phyloP scores from a whole-genome alignment of 2,329 filamentous ascomycete species.

The Chaetomium sp. region DNA sequence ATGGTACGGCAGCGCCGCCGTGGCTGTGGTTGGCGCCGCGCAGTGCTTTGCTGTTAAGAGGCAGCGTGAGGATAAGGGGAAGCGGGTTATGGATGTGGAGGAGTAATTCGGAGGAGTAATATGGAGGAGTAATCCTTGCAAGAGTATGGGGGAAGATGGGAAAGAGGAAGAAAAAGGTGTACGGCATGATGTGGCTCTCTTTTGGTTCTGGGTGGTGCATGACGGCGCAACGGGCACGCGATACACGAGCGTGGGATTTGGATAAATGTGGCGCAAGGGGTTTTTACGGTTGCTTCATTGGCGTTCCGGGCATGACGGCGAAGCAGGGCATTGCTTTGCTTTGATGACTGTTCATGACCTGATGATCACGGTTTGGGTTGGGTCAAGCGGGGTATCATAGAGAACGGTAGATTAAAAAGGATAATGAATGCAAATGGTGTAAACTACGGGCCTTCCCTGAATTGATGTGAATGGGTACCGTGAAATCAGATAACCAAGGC shows the following conservation, averaged over 20 bases:
- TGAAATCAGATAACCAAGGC: too few species aligned
- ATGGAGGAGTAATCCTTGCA: too few species aligned
- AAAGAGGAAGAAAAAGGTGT: background rate
- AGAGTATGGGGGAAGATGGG: background rate
- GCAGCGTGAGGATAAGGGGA: constrained; percentile 23
- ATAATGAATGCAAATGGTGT: background rate
- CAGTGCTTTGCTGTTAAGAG: constrained; percentile 61
- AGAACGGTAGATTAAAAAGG: background rate
- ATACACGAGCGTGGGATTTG: constrained; percentile 1
- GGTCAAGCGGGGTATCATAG: background rate
- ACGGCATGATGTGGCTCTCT: background rate
- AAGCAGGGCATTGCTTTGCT: background rate
- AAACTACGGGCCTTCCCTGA: background rate
- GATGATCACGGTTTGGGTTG: background rate
- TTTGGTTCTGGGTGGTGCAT: background rate
- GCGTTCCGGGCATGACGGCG: background rate
- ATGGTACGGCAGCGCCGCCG: constrained; percentile 63
- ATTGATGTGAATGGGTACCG: background rate
- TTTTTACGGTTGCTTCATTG: background rate
- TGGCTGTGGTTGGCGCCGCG: constrained; percentile 58
- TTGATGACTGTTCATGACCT: constrained; percentile 12
- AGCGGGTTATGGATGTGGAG: constrained; percentile 10
- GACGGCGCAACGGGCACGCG: background rate
- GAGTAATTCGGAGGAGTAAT: background rate
- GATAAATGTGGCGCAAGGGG: constrained; percentile 8